Base-by-base conservation (phyloP, 345 rosid genomes). In the Camelina hispida region DNA sequence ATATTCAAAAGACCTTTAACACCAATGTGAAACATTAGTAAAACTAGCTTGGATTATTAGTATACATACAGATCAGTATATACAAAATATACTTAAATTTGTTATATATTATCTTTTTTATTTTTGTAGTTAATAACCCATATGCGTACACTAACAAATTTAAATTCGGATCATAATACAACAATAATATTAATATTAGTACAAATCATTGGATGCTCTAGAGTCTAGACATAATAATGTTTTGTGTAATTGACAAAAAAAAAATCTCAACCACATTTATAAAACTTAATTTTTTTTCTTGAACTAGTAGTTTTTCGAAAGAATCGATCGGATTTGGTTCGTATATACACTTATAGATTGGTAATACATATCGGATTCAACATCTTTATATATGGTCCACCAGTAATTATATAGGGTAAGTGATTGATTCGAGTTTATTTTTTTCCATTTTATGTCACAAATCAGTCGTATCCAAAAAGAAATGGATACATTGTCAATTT, bases 401-500 rank as follows among this genome's bases (percentile, higher is more conserved):
- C 55, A 17, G 42, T 22, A 44, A 73, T 32, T 32, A 55, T 18
- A 44, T 16, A 10, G 7, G 22, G 67, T 48, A 68, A 75, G 17
- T 66, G 37, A 44, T 63, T 20, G 16, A 46, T n/a, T 38, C 5
- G 48, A 7, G 11, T 10, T 7, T 10, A 10, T 35, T 35, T 5
- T 6, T 66, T 74, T 61, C 47, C 74, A 60, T 28, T 38, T 40
- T 18, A 18, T 68, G 74, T 53, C 47, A 60, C 56, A 68, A 60
- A 60, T 42, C 47, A 40, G 46, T 56, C 73, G 32, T 66, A 66
- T 48, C 78, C 38, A 56, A 43, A 69, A 43, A 69, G 28, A 69
- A 30, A 35, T 38, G 2, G 40, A 69, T 62, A 38, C 79, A 62
- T 53, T 69, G 74, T 69, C 69, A 53, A 44, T 61, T 30, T 68